Evolutionary conservation across 106 monocot species (phyloP), one percentile per base, ranked within the genome.

Genomic region (Alisma plantagoaquatica): DNA sequence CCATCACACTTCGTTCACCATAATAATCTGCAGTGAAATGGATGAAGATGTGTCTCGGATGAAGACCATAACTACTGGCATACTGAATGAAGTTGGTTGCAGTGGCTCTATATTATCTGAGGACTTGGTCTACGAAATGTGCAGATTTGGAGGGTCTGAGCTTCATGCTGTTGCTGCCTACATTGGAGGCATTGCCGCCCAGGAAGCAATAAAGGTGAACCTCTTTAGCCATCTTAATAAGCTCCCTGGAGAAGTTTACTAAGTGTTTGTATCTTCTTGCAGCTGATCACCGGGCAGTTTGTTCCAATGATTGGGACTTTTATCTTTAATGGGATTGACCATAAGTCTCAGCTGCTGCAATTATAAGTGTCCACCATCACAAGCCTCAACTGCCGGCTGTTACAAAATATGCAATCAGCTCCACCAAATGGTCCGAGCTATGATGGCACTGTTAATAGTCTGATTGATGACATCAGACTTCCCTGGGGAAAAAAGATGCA

Each of bases 221-320:
- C 43, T 10, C 27, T n/a, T n/a, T 63, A 9, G 2, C 24, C 23
- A 31, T 32, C 43, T 60, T 35, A 17, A 23, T 22, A 18, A 2
- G 12, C 11, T n/a, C 65, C 16, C 15, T 51, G 10, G 32, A 14
- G 7, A 4, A 43, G 6, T 20, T 4, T 1, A 9, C 65, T 4
- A 38, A 10, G 23, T n/a, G 43, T 17, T 35, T 45, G 29, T 54
- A 18, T 21, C 46, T 56, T 25, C 17, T 53, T 52, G 25, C 85
- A 92, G 91, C 91, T 92, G 10, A 73, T 92, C 48, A 92, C 91
- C 23, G 77, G 68, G 27, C 91, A 92, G 65, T 85, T 92, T 67
- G 78, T 85, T 27, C 91, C 91, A 16, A 60, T 86, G 47, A 65
- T 43, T 3, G 91, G 91, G 19, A 92, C 81, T 17, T 73, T 92